Conservation (phyloP, 164 flowering plant species). For the Annona squamosa region DNA sequence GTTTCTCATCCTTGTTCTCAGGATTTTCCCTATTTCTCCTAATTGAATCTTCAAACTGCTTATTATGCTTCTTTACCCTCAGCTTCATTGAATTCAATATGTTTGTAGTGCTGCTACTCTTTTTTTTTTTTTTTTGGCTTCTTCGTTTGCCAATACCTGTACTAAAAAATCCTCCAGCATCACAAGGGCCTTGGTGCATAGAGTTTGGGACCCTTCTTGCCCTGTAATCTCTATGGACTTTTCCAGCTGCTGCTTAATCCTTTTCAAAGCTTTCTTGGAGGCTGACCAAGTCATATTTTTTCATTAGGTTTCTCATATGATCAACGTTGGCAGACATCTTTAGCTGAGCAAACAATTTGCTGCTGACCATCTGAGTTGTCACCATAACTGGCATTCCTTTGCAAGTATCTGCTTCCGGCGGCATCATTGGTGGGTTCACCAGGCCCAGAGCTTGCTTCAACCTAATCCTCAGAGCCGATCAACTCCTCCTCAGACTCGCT, state of each 20-base stretch:
- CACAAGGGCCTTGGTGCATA: conserved; percentile 70
- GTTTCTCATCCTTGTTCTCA: conserved; percentile 52
- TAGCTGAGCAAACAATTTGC: conserved; percentile 53
- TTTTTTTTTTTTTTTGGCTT: conserved; percentile 68
- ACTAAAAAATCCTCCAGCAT: conserved; percentile 75
- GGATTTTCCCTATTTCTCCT: conserved; percentile 67
- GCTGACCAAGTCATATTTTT: conserved; percentile 92
- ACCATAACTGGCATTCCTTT: conserved; percentile 41
- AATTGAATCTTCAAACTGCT: conserved; percentile 71
- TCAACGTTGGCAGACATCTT: conserved; percentile 58
- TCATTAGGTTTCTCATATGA: conserved; percentile 87
- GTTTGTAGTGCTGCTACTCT: conserved; percentile 77
- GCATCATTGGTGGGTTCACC: conserved; percentile 24
- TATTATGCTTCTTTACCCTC: conserved; percentile 86
- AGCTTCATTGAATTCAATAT: conserved; percentile 90
- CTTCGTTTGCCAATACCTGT: conserved; percentile 79
- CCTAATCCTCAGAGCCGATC: conserved; percentile 22
- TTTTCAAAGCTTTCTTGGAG: conserved; percentile 79
- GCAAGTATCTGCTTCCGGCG: conserved; percentile 39
- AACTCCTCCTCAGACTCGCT: conserved; percentile 50
- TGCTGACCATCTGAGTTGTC: conserved; percentile 63
- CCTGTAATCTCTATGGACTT: conserved; percentile 79
- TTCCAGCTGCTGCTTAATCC: conserved; percentile 52
- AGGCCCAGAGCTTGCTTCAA: conserved; percentile 18
- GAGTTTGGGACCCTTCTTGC: conserved; percentile 46